Evolutionary conservation across 306 rosid genomes (phyloP).

Genomic region (Pyrus bretschneideri): DNA sequence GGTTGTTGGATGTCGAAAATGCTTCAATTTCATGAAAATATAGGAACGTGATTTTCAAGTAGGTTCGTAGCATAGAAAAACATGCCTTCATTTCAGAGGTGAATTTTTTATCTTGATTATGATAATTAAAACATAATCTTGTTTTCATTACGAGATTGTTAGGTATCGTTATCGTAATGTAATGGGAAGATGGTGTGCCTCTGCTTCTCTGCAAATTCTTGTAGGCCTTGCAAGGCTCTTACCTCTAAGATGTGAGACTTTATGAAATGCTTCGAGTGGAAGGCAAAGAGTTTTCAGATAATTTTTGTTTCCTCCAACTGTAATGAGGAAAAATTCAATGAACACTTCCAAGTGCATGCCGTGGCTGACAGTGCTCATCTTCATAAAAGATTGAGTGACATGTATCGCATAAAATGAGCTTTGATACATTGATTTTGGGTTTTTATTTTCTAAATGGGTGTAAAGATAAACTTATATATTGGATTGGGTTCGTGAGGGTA

Average conservation of each 20-base stretch:
- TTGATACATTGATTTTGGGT: too few relatives aligned
- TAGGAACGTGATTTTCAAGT: too few relatives aligned
- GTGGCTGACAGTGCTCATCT: too few relatives aligned
- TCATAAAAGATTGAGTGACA: too few relatives aligned
- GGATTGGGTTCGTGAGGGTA: too few relatives aligned
- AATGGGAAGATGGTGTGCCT: conserved; percentile 35
- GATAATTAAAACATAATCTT: neutral
- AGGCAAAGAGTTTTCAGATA: conserved; percentile 50
- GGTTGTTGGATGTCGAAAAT: neutral
- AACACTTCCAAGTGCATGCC: conserved; percentile 46
- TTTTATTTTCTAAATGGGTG: too few relatives aligned
- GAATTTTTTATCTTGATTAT: neutral
- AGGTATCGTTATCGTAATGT: conserved; percentile 72
- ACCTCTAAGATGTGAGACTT: conserved; percentile 57
- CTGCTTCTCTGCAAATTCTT: conserved; percentile 83
- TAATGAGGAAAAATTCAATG: conserved; percentile 52
- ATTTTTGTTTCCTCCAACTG: conserved; percentile 65
- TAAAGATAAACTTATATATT: too few relatives aligned
- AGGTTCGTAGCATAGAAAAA: too few relatives aligned
- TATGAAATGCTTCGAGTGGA: conserved; percentile 39
- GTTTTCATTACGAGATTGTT: conserved; percentile 8
- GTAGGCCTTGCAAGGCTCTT: conserved; percentile 78
- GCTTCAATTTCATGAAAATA: neutral
- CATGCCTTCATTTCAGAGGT: neutral
- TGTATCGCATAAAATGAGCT: too few relatives aligned